These are phyloP conservation scores for Trichoderma brevicompactum DNA, from an alignment of 2,329 filamentous ascomycete species.

Conservation along the genomic window DNA sequence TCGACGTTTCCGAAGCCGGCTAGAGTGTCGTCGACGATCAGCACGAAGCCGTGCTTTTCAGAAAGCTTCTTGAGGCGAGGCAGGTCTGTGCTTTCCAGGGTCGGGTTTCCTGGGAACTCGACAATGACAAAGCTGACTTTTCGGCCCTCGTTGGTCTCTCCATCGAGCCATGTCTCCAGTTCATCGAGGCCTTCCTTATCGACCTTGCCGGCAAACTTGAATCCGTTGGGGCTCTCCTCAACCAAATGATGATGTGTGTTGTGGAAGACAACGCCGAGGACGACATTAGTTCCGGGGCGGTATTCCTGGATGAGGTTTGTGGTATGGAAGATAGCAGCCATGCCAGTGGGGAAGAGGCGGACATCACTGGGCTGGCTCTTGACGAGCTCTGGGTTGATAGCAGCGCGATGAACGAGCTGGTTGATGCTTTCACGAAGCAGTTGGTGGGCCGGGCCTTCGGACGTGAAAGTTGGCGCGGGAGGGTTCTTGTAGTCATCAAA, in stretches of 20 bases:
- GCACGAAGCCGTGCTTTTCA: slow-evolving; percentile 50
- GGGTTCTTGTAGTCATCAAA: slow-evolving; percentile 34
- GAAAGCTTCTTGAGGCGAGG: slow-evolving; percentile 44
- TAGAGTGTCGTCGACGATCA: slow-evolving; percentile 55
- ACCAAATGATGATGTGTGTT: slow-evolving; percentile 54
- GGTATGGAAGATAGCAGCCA: slow-evolving; percentile 55
- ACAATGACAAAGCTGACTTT: slow-evolving; percentile 52
- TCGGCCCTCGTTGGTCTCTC: slow-evolving; percentile 44
- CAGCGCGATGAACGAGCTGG: slow-evolving; percentile 48
- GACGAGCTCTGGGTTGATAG: slow-evolving; percentile 39
- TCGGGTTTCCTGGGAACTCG: slow-evolving; percentile 50
- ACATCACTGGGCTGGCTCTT: slow-evolving; percentile 47
- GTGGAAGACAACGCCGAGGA: slow-evolving; percentile 58
- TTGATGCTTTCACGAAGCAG: slow-evolving; percentile 48
- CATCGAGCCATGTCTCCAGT: slow-evolving; percentile 52
- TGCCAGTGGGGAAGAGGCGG: slow-evolving; percentile 59
- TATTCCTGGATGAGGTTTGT: slow-evolving; percentile 46
- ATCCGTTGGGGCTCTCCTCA: slow-evolving; percentile 49
- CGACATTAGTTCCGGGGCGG: slow-evolving; percentile 44
- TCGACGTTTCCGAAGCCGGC: slow-evolving; percentile 56
- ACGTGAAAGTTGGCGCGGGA: slow-evolving; percentile 47
- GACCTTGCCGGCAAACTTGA: slow-evolving; percentile 54
- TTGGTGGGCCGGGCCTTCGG: slow-evolving; percentile 45
- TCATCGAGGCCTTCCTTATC: slow-evolving; percentile 47
- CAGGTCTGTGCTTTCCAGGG: slow-evolving; percentile 42